Base-by-base conservation (phyloP, 106 monocot genomes). In the Dioscorea zingiberensis region DNA sequence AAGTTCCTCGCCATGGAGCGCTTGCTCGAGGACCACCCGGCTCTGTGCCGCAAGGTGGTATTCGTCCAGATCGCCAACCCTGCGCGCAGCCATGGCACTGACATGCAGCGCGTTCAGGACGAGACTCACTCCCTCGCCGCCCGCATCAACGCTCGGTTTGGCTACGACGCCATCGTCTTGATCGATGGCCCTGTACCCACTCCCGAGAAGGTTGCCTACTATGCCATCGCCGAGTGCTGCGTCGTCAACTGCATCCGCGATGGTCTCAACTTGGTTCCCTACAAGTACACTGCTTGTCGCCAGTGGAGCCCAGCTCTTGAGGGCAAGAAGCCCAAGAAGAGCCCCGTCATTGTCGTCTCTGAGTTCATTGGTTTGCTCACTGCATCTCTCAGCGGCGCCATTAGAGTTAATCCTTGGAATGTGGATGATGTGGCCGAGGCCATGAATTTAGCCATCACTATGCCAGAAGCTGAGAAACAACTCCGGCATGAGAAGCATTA, bases 51-150 rank as follows among this genome's bases (percentile, higher is more conserved):
- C 8, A 56, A 47, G n/a, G 85, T 47, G 0, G 85, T 94, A 13
- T 73, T 95, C 30, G 85, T 95, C 26, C 95, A 95, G 83, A 91
- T 91, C 56, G 76, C 81, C 0, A 95, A 95, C 48, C 94, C 94
- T 4, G 90, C 90, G 0, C 76, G 94, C 65, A 91, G 90, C 70
- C 71, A 80, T 19, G 94, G 94, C 7, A 83, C 57, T 59, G 94
- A 94, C 49, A 76, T 94, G 21, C 87, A 91, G 66, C 87, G 83
- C 59, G 90, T 94, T 7, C 64, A 81, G 66, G 70, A 81, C 21
- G 87, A 91, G 75, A 82, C 73, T 23, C 58, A 56, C 11, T 58
- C 48, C 9, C 76, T 73, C 57, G 77, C 76, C 3, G 69, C 55
- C 26, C 64, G 72, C 56, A 85, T 94, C 30, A 94, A 94, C 59